phyloP scores from a whole-genome alignment of 2,329 filamentous ascomycete species.

The Dactylellina leptospora region DNA sequence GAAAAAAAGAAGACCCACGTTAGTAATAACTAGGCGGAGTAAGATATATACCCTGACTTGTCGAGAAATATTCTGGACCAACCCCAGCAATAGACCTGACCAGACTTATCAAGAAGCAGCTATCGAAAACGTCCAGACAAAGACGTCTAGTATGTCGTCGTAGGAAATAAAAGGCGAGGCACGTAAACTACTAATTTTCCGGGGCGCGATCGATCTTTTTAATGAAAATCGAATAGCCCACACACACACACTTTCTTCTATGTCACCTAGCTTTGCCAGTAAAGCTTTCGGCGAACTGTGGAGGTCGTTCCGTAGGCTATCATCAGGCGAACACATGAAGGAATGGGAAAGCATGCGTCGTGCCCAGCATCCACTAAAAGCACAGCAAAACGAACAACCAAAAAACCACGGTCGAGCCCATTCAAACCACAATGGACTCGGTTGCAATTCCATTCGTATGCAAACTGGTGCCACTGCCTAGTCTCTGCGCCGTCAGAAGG shows the following conservation, averaged over 20 bases:
- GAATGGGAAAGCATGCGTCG: slow-evolving; percentile 26
- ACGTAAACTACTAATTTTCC: slow-evolving; percentile 23
- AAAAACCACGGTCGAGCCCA: slow-evolving; percentile 24
- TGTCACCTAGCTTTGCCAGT: background rate
- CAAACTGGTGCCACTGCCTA: slow-evolving; percentile 20
- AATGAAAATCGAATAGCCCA: slow-evolving; percentile 26
- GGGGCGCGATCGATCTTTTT: slow-evolving; percentile 27
- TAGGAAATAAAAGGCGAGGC: slow-evolving; percentile 23
- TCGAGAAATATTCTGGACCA: slow-evolving; percentile 24
- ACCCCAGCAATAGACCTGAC: slow-evolving; percentile 10
- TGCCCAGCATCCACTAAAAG: slow-evolving; percentile 22
- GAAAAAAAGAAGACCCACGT: slow-evolving; percentile 21
- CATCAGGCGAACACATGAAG: slow-evolving; percentile 38
- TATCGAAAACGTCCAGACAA: slow-evolving; percentile 33
- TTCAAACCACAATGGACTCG: slow-evolving; percentile 16
- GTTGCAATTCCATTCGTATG: slow-evolving; percentile 40
- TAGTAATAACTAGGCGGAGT: slow-evolving; percentile 21
- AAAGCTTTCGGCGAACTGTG: slow-evolving; percentile 16
- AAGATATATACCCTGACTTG: slow-evolving; percentile 11
- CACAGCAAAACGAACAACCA: slow-evolving; percentile 12
- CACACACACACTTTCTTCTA: background rate
- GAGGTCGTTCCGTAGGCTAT: slow-evolving; percentile 30
- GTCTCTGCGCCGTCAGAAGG: slow-evolving; percentile 45
- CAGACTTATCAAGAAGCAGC: slow-evolving; percentile 15
- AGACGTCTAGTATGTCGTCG: slow-evolving; percentile 7